Percentiles rank a stretch among this genome's conserved stretches.
phyloP scores from a whole-genome alignment of 768 basidiomycete genomes.

The Boletus bicolor region DNA sequence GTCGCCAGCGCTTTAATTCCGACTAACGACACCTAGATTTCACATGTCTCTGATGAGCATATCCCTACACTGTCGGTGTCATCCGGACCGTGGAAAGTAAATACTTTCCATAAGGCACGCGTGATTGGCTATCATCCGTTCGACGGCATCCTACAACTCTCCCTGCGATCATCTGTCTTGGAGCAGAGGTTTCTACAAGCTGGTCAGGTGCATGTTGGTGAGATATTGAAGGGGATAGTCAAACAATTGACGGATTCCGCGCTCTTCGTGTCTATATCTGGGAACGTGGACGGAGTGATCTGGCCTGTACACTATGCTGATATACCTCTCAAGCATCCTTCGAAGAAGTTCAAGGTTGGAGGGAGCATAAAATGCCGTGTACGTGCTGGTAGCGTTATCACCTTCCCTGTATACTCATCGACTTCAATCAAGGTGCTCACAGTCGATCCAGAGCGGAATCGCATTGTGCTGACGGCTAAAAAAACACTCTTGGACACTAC shows the following conservation, averaged over 20 bases:
- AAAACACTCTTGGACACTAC: slow-evolving; percentile 83
- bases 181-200: slow-evolving; percentile 85
- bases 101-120: slow-evolving; percentile 78
- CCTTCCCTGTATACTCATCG: background rate
- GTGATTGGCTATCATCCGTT: slow-evolving; percentile 82
- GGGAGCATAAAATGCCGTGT: slow-evolving; percentile 82
- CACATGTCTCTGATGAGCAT: slow-evolving; percentile 89
- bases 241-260: slow-evolving; percentile 79
- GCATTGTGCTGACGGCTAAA: slow-evolving; percentile 87
- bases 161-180: slow-evolving; percentile 76
- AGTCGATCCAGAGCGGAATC: slow-evolving; percentile 76
- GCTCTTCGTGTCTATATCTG: slow-evolving; percentile 82
- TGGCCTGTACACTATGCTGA: slow-evolving; percentile 97
- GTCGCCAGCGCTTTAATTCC: background rate
- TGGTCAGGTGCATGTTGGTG: slow-evolving; percentile 78
- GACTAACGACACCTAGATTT: slow-evolving; percentile 58
- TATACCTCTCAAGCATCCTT: slow-evolving; percentile 89
- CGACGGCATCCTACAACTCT: slow-evolving; percentile 88
- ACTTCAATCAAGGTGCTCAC: slow-evolving; percentile 66
- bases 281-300: slow-evolving; percentile 86
- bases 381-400: slow-evolving; percentile 25
- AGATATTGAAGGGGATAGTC: slow-evolving; percentile 82
- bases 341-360: slow-evolving; percentile 85
- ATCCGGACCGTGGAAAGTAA: slow-evolving; percentile 79
- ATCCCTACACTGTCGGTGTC: slow-evolving; percentile 66